Conservation (phyloP, 257 asterid genomes). For the Solanum ahanhuiri region DNA sequence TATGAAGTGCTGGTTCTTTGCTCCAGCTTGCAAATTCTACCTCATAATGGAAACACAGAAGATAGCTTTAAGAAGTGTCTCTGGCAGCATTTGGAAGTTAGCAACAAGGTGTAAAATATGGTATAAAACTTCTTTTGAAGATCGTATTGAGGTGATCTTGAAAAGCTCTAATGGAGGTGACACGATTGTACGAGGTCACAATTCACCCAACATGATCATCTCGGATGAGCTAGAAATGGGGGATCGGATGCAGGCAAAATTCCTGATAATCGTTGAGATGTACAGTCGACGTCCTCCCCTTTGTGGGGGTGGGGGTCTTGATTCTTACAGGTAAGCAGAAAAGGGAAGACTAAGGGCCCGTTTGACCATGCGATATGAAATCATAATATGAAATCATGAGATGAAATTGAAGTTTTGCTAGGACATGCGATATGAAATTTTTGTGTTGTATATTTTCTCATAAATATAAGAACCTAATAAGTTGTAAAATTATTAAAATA, state of each 20-base stretch:
- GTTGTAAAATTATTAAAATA: too few relatives aligned
- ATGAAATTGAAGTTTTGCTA: too few relatives aligned
- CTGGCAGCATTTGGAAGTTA: conserved; percentile 19
- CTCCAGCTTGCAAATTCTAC: conserved; percentile 51
- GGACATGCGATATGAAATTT: too few relatives aligned
- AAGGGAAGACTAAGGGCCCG: background rate
- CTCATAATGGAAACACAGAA: conserved; percentile 33
- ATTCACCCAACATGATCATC: background rate
- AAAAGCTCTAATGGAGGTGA: too few relatives aligned
- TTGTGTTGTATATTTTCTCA: too few relatives aligned
- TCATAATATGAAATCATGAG: too few relatives aligned
- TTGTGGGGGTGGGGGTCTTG: background rate
- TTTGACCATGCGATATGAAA: too few relatives aligned
- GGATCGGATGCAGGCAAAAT: background rate
- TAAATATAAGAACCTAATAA: too few relatives aligned
- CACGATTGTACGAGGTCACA: background rate
- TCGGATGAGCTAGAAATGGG: background rate
- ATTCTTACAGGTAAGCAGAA: background rate
- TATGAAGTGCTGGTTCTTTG: conserved; percentile 61
- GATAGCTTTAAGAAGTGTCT: conserved; percentile 38
- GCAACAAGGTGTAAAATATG: background rate
- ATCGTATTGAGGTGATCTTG: background rate
- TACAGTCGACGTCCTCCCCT: background rate
- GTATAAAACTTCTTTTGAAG: background rate
- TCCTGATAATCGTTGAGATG: background rate